Percentiles rank a stretch among this genome's conserved stretches.
These are phyloP conservation scores for Rhizopogon vesiculosus DNA, from an alignment of 768 basidiomycete genomes.

Conservation along the genomic window DNA sequence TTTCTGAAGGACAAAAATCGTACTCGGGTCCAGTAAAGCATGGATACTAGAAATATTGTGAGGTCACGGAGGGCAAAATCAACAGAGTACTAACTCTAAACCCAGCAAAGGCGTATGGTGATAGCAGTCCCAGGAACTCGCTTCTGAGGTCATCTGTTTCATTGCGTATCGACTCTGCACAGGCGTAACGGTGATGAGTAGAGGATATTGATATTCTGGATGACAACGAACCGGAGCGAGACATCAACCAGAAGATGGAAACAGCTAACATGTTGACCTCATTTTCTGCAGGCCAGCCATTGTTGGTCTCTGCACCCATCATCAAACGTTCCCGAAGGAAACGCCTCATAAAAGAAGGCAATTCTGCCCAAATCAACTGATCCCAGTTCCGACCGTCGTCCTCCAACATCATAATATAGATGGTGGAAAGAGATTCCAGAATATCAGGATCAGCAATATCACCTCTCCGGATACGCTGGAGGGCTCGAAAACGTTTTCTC, in stretches of 20 bases:
- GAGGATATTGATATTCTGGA: not conserved
- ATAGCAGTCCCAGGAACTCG: conserved; percentile 32
- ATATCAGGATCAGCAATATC: conserved; percentile 32
- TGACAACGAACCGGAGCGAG: conserved; percentile 28
- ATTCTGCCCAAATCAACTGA: conserved; percentile 40
- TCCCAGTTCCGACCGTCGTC: conserved; percentile 44
- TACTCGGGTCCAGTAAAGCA: conserved; percentile 36
- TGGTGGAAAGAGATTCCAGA: conserved; percentile 43
- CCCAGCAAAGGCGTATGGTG: conserved; percentile 45
- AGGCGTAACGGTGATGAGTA: not conserved
- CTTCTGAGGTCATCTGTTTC: conserved; percentile 30
- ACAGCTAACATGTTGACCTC: conserved; percentile 42
- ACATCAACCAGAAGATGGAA: conserved; percentile 43
- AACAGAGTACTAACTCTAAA: conserved; percentile 37
- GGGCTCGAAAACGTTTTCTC: conserved; percentile 36
- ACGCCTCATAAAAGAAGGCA: conserved; percentile 34
- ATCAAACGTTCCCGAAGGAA: conserved; percentile 38
- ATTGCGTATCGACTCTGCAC: conserved; percentile 25
- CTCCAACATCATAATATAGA: conserved; percentile 57
- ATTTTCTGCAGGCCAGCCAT: conserved; percentile 47
- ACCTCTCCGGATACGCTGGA: conserved; percentile 40
- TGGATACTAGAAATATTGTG: conserved; percentile 23
- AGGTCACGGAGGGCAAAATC: conserved; percentile 2
- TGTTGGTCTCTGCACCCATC: conserved; percentile 30
- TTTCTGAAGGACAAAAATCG: conserved; percentile 17